These are phyloP conservation scores for Globisporangium parvum DNA, from an alignment of 352 stramenopile genomes.

Conservation along the genomic window DNA sequence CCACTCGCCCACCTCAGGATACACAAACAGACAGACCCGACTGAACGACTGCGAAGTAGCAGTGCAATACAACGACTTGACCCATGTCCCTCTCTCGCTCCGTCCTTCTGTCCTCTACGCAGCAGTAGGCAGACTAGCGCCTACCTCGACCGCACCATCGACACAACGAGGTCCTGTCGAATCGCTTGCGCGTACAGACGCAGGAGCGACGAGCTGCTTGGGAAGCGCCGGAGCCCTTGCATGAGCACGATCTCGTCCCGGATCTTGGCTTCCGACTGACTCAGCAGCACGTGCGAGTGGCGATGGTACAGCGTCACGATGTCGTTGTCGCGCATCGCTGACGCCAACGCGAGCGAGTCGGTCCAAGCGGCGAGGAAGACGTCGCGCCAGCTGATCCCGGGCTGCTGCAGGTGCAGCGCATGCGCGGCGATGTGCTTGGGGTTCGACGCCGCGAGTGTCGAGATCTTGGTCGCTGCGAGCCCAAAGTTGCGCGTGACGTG, in stretches of 20 bases:
- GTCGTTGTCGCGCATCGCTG: conserved; percentile 21
- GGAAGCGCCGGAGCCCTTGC: conserved; percentile 42
- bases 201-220: conserved; percentile 36
- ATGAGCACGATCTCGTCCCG: conserved; percentile 61
- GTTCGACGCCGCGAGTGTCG: not conserved
- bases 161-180: conserved; percentile 23
- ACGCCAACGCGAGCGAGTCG: conserved; percentile 24
- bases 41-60: not conserved
- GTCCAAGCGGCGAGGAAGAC: conserved; percentile 37
- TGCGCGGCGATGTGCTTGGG: not conserved
- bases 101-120: not conserved
- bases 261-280: conserved; percentile 27
- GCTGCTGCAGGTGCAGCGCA: not conserved
- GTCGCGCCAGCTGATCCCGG: conserved; percentile 29
- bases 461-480: conserved; percentile 24
- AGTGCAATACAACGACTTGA: conserved; percentile 3
- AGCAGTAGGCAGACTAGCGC: not conserved
- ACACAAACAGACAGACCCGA: conserved; percentile 4
- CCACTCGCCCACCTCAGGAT: not conserved
- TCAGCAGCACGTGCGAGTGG: conserved; percentile 23
- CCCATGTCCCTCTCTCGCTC: not conserved
- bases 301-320: conserved; percentile 31
- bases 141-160: conserved; percentile 7
- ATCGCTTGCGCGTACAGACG: conserved; percentile 47
- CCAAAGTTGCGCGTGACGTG: conserved; percentile 40